A percentile compares a stretch with the other conserved stretches of the same genome.
Evolutionary conservation across 768 basidiomycete species (phyloP).

Genomic region (Pleurotus pulmonarius): DNA sequence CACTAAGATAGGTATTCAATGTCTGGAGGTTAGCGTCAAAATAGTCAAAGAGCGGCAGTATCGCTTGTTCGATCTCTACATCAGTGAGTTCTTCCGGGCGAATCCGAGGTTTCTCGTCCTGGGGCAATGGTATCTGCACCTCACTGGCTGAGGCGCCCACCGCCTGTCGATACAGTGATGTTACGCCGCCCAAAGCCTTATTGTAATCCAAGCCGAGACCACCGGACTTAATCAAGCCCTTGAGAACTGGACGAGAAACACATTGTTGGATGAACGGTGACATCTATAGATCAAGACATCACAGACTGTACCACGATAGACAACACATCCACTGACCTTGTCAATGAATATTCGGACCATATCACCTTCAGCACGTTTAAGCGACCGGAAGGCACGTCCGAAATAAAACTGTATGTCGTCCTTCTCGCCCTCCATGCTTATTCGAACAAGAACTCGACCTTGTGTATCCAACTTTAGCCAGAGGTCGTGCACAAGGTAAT

Average conservation of each 20-base stretch:
- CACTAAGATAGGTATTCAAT: conserved; percentile 83
- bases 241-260: conserved; percentile 72
- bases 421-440: conserved; percentile 99
- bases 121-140: conserved; percentile 73
- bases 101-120: conserved; percentile 70
- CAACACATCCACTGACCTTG: conserved; percentile 56
- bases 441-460: conserved; percentile 80
- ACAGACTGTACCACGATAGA: not conserved
- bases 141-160: conserved; percentile 64
- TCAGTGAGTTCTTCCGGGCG: conserved; percentile 84
- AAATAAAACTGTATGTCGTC: conserved; percentile 98
- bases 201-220: conserved; percentile 74
- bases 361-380: conserved; percentile 91
- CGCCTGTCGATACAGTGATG: conserved; percentile 78
- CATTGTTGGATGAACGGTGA: conserved; percentile 88
- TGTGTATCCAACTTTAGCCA: conserved; percentile 89
- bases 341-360: conserved; percentile 97
- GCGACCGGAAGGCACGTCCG: conserved; percentile 87
- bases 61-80: conserved; percentile 91
- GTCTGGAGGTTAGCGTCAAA: conserved; percentile 92
- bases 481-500: conserved; percentile 86
- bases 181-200: conserved; percentile 81
- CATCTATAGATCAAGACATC: conserved; percentile 55
- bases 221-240: conserved; percentile 67
- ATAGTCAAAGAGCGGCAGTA: conserved; percentile 90